These are phyloP conservation scores for Lagerstroemia speciosa DNA, from an alignment of 345 rosid species.

Conservation along the genomic window DNA sequence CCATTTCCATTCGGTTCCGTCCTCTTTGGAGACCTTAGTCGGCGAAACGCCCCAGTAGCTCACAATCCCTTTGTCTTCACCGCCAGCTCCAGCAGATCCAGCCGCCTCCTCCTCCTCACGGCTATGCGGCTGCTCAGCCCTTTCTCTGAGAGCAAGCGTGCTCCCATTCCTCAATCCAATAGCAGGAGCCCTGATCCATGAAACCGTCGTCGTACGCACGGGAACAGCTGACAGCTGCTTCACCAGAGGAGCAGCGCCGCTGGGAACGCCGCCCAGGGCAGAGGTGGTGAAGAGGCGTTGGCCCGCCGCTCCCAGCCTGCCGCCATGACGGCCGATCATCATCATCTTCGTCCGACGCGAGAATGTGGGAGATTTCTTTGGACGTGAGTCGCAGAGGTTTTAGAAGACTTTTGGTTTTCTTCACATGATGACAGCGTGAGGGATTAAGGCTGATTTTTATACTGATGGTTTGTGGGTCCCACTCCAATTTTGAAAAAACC, in stretches of 20 bases:
- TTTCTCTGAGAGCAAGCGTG: slow-evolving; percentile 16
- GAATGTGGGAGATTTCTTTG: slow-evolving; percentile 1
- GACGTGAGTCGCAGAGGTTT: background rate
- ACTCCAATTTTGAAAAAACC: background rate
- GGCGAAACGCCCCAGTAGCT: slow-evolving; percentile 18
- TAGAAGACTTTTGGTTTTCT: background rate
- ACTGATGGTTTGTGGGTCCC: background rate
- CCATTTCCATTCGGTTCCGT: slow-evolving; percentile 18
- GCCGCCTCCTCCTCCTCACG: background rate
- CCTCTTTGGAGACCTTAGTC: slow-evolving; percentile 10
- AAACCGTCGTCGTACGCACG: background rate
- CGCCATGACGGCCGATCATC: slow-evolving; percentile 12
- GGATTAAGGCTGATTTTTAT: background rate
- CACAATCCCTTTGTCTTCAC: slow-evolving; percentile 6
- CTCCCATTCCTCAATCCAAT: slow-evolving; percentile 9
- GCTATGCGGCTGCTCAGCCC: slow-evolving; percentile 5
- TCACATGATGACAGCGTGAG: background rate
- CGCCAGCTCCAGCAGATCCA: background rate
- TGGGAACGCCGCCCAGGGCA: background rate
- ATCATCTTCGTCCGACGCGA: slow-evolving; percentile 1
- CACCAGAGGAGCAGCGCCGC: background rate
- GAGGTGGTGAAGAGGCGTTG: slow-evolving; percentile 15
- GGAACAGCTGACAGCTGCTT: background rate
- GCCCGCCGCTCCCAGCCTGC: slow-evolving; percentile 9
- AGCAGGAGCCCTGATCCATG: slow-evolving; percentile 16